phyloP scores from a whole-genome alignment of 441 rosid species.

The Pelargonium australe region DNA sequence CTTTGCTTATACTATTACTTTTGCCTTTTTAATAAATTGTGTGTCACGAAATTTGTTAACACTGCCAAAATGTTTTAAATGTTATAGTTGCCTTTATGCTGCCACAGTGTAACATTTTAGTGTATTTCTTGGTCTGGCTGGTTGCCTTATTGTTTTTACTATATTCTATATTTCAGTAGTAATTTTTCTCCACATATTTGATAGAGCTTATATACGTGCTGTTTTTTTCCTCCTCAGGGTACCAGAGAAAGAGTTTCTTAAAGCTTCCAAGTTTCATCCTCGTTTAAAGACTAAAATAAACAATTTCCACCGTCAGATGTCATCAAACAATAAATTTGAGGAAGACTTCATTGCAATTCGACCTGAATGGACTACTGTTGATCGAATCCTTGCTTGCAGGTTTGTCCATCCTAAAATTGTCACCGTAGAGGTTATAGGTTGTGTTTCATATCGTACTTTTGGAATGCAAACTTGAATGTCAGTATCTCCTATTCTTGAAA shows the following conservation, averaged over 20 bases:
- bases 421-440: neutral
- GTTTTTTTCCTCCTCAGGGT: conserved; percentile 45
- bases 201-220: conserved; percentile 16
- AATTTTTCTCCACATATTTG: conserved; percentile 3
- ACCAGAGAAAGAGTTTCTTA: conserved; percentile 87
- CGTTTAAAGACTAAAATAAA: conserved; percentile 84
- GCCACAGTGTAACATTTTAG: neutral
- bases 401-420: conserved; percentile 26
- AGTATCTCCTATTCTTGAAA: neutral
- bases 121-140: neutral
- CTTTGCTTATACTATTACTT: too few relatives aligned
- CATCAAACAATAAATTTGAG: conserved; percentile 55
- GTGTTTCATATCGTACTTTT: neutral
- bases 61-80: too few relatives aligned
- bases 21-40: too few relatives aligned
- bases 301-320: conserved; percentile 80
- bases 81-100: neutral
- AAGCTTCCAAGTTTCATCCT: conserved; percentile 89
- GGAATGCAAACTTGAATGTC: neutral
- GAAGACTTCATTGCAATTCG: conserved; percentile 86
- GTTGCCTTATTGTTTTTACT: too few relatives aligned
- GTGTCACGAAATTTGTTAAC: too few relatives aligned
- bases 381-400: conserved; percentile 95
- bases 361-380: conserved; percentile 98
- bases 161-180: neutral